phyloP scores from a whole-genome alignment of 768 basidiomycete species.

The Pleurotus eryngii region DNA sequence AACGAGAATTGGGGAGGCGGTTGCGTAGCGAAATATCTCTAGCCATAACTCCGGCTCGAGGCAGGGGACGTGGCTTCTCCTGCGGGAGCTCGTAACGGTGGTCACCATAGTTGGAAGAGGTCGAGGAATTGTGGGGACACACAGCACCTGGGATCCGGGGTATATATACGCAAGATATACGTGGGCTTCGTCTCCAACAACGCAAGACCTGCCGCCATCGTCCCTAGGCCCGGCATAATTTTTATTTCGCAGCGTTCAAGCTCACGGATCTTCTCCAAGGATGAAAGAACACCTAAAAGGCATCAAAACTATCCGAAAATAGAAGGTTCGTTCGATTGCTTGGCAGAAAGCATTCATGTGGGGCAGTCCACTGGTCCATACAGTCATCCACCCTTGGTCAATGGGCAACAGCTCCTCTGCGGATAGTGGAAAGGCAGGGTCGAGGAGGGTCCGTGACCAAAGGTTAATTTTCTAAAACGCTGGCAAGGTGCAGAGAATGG shows the following conservation, averaged over 20 bases:
- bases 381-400: background rate
- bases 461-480: background rate
- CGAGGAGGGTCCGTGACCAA: background rate
- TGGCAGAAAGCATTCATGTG: background rate
- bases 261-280: background rate
- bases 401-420: background rate
- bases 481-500: no score
- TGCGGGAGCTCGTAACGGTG: background rate
- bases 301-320: background rate
- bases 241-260: background rate
- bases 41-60: constrained; percentile 5
- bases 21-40: background rate
- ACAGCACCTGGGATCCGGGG: background rate
- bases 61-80: background rate
- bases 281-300: background rate
- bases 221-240: background rate
- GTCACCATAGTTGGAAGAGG: background rate
- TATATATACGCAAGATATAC: background rate
- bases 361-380: background rate
- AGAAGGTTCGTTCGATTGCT: background rate
- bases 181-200: background rate
- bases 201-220: background rate
- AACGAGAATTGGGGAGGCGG: background rate
- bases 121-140: background rate
- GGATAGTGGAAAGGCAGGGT: background rate